phyloP scores from a whole-genome alignment of 441 rosid genomes.

The Populus trichocarpa region DNA sequence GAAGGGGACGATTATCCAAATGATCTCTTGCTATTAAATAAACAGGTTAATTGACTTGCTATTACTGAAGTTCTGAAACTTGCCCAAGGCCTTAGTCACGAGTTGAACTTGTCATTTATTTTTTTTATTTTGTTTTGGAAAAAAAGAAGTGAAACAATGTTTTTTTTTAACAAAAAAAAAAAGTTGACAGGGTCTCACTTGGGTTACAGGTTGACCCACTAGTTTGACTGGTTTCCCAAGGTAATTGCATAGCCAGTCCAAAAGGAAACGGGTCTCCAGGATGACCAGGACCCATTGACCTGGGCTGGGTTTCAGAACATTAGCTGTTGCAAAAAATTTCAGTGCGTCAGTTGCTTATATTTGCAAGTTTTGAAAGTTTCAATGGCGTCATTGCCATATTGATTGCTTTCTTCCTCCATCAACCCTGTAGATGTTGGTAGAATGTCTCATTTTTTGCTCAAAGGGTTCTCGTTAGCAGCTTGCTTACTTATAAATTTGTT shows the following conservation, averaged over 20 bases:
- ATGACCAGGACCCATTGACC: neutral
- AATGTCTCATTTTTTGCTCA: neutral
- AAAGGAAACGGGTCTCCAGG: neutral
- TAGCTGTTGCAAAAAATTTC: neutral
- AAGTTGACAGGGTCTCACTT: neutral
- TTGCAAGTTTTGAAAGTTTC: too few species aligned
- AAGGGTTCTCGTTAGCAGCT: neutral
- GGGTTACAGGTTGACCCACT: neutral
- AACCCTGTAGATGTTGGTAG: neutral
- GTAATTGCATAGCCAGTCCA: neutral
- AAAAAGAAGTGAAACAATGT: neutral
- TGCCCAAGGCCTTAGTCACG: neutral
- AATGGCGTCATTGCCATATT: neutral
- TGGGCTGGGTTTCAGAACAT: neutral
- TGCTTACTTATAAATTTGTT: neutral
- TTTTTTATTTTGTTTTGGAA: too few species aligned
- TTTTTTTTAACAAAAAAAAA: too few species aligned
- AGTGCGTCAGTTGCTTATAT: neutral
- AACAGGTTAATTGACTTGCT: neutral
- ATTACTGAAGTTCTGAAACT: neutral
- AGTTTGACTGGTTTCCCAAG: neutral
- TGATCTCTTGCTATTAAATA: neutral
- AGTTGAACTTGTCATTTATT: neutral
- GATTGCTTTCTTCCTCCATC: neutral
- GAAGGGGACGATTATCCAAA: neutral